A percentile compares a stretch with the other conserved stretches of the same genome.
phyloP scores from a whole-genome alignment of 2,329 filamentous ascomycete genomes.

The Magnaporthiopsis incrustans region DNA sequence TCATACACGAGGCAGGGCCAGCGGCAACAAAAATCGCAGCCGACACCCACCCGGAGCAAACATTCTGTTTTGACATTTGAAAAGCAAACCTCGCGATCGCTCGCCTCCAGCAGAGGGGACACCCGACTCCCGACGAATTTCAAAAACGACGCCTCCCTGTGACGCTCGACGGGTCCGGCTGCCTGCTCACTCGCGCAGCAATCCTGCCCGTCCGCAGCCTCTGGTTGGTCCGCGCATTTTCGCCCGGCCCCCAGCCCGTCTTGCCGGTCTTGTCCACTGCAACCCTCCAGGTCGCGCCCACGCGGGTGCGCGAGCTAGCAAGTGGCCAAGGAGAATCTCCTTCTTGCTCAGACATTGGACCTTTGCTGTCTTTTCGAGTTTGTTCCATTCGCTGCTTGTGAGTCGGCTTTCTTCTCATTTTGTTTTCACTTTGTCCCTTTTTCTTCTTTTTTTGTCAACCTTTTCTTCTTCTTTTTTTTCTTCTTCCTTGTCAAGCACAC shows the following conservation, averaged over 20 bases:
- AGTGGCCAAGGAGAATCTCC: neutral
- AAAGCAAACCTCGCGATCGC: neutral
- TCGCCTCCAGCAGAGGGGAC: neutral
- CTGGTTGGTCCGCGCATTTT: neutral
- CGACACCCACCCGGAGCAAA: neutral
- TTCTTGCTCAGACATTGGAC: neutral
- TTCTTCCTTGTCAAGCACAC: neutral
- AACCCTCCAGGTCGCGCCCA: neutral
- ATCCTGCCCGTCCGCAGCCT: neutral
- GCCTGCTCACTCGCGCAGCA: conserved; percentile 2
- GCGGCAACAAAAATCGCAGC: neutral
- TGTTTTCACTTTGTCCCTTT: neutral
- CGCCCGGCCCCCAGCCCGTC: neutral
- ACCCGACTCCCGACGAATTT: neutral
- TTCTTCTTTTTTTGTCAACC: neutral
- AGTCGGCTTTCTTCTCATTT: neutral
- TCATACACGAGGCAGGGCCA: neutral
- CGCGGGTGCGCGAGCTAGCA: neutral
- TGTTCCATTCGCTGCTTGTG: no score
- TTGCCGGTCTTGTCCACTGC: neutral
- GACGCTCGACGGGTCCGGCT: neutral
- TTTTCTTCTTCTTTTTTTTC: no score
- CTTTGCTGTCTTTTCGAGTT: neutral
- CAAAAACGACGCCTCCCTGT: neutral
- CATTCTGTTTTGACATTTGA: neutral